Conservation (phyloP, 352 stramenopile species). For the Pythium aquatile region DNA sequence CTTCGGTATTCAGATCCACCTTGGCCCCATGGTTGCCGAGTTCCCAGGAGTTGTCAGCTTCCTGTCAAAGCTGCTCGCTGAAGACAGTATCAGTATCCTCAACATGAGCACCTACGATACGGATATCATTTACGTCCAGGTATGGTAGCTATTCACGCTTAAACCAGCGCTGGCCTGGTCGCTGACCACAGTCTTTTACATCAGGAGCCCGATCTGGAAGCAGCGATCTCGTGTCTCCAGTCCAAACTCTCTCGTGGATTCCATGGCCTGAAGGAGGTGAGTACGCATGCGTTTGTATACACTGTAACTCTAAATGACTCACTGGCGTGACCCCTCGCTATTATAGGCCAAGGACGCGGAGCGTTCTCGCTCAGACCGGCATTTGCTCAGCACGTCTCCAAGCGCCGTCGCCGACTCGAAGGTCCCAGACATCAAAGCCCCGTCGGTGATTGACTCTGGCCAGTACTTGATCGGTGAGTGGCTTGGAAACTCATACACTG, state of each 20-base stretch:
- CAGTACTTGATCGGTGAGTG: conserved; percentile 71
- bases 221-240: conserved; percentile 72
- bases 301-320: neutral
- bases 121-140: conserved; percentile 86
- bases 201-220: conserved; percentile 55
- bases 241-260: conserved; percentile 75
- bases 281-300: neutral
- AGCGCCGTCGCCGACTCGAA: conserved; percentile 15
- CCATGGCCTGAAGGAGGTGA: conserved; percentile 78
- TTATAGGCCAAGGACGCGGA: conserved; percentile 27
- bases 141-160: neutral
- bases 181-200: neutral
- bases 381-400: conserved; percentile 9
- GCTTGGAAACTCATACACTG: too few relatives aligned
- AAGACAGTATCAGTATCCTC: conserved; percentile 87
- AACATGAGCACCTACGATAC: conserved; percentile 91
- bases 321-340: neutral
- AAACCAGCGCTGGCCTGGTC: neutral
- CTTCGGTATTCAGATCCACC: conserved; percentile 55
- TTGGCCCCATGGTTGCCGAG: conserved; percentile 83
- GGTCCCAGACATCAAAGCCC: conserved; percentile 8
- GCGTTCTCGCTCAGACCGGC: conserved; percentile 8
- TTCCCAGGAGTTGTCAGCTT: conserved; percentile 85
- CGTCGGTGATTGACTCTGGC: conserved; percentile 51
- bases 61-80: conserved; percentile 75